Percentiles rank a stretch among this genome's conserved stretches.
Evolutionary conservation across 1,139 yeast species (phyloP).

Genomic region (Taphrina pruni): DNA sequence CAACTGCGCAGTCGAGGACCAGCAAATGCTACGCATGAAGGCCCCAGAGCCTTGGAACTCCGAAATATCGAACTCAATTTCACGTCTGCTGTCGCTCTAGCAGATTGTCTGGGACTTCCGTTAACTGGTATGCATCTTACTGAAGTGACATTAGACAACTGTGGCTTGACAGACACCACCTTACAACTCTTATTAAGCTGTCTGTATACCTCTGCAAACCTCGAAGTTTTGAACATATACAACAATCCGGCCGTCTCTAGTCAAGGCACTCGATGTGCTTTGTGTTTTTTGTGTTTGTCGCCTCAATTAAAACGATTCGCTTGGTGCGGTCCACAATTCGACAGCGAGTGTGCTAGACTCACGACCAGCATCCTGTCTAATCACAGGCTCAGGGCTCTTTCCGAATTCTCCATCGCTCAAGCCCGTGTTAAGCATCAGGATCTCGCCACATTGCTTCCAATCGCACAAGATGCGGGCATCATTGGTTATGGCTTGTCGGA

Average conservation of each 20-base stretch:
- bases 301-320: conserved; percentile 29
- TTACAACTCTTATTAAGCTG: conserved; percentile 32
- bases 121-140: conserved; percentile 36
- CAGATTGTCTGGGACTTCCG: conserved; percentile 36
- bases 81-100: conserved; percentile 26
- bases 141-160: conserved; percentile 28
- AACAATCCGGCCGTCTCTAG: conserved; percentile 11
- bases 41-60: conserved; percentile 25
- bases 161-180: conserved; percentile 23
- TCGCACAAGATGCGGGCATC: conserved; percentile 16
- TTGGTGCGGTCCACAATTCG: conserved; percentile 24
- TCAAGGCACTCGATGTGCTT: conserved; percentile 21
- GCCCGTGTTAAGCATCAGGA: conserved; percentile 5
- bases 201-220: conserved; percentile 18
- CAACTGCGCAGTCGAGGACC: conserved; percentile 30
- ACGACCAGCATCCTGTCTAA: conserved; percentile 5
- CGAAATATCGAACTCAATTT: conserved; percentile 18
- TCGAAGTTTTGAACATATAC: conserved; percentile 21
- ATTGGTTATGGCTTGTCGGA: conserved; percentile 11
- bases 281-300: conserved; percentile 28
- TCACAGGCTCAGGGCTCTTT: conserved; percentile 21
- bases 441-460: conserved; percentile 18
- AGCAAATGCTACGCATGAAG: conserved; percentile 20
- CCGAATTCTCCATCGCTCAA: conserved; percentile 12
- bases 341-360: not conserved